Percentiles rank a stretch among this genome's conserved stretches.
Conservation (phyloP, 2,329 filamentous ascomycete genomes). For the Thelonectria rubi region DNA sequence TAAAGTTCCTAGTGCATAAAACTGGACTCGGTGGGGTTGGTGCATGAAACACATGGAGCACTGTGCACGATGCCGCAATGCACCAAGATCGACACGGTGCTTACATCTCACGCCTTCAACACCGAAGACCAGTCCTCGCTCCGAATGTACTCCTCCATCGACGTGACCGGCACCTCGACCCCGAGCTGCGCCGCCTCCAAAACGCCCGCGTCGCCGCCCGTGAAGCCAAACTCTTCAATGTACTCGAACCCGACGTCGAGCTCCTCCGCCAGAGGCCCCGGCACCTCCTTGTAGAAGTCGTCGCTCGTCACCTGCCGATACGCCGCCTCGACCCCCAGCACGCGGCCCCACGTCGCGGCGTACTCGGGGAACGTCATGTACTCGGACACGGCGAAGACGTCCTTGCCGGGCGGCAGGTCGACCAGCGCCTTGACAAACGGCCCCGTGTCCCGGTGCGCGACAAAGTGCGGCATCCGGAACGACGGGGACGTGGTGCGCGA, state of each 20-base stretch:
- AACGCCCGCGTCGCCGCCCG: constrained; percentile 23
- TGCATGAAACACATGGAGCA: too few species aligned
- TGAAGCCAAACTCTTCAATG: constrained; percentile 29
- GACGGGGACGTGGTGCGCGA: neutral
- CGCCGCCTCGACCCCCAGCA: constrained; percentile 22
- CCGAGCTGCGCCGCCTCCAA: constrained; percentile 22
- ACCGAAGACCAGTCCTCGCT: constrained; percentile 28
- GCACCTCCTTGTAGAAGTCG: constrained; percentile 6
- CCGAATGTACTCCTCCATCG: constrained; percentile 27
- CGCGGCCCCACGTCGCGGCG: constrained; percentile 21
- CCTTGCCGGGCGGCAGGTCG: constrained; percentile 20
- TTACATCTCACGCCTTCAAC: constrained; percentile 14
- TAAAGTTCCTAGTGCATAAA: too few species aligned
- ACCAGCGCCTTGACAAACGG: constrained; percentile 29
- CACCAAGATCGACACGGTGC: too few species aligned
- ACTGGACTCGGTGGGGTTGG: too few species aligned
- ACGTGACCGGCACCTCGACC: constrained; percentile 4
- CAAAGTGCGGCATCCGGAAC: neutral
- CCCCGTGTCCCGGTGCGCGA: constrained; percentile 29
- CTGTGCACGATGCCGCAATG: too few species aligned
- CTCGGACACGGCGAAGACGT: constrained; percentile 22
- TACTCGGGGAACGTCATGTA: constrained; percentile 23
- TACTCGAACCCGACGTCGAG: constrained; percentile 23
- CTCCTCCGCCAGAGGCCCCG: constrained; percentile 7
- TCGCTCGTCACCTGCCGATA: constrained; percentile 10